Percentiles rank a stretch among this genome's conserved stretches.
Conservation (phyloP, 305 asterid species). For the Petunia hybrid region DNA sequence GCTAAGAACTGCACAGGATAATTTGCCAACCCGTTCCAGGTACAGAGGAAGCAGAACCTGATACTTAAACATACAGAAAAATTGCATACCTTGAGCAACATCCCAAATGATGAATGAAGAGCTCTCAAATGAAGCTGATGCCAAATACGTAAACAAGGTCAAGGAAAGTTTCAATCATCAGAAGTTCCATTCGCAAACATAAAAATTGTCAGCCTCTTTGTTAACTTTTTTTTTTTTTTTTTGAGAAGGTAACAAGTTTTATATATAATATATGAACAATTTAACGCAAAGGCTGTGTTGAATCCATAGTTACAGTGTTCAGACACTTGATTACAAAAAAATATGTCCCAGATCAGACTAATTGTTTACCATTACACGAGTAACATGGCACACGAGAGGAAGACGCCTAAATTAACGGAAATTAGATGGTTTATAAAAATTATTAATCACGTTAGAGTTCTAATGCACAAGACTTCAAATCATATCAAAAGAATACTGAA, state of each 20-base stretch:
- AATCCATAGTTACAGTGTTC: too few relatives aligned
- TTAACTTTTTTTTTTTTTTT: too few relatives aligned
- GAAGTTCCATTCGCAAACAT: not conserved
- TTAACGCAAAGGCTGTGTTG: too few relatives aligned
- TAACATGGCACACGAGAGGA: not conserved
- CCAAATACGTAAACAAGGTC: constrained; percentile 76
- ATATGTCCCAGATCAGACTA: too few relatives aligned
- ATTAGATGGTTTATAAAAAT: not conserved
- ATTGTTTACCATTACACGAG: too few relatives aligned
- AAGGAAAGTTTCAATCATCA: constrained; percentile 48
- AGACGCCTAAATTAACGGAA: not conserved
- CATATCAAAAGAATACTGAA: not conserved
- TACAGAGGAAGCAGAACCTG: not conserved
- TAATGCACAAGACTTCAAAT: not conserved
- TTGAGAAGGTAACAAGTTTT: too few relatives aligned
- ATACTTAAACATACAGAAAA: constrained; percentile 23
- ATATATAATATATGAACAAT: too few relatives aligned
- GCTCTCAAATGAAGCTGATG: constrained; percentile 90
- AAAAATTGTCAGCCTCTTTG: not conserved
- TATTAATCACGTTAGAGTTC: not conserved
- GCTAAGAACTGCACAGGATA: not conserved
- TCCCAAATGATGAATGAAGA: constrained; percentile 97
- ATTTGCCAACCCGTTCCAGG: not conserved
- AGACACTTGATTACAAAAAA: too few relatives aligned
- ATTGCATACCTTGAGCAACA: constrained; percentile 81